Conservation (phyloP, 2,329 filamentous ascomycete genomes). For the Dichotomopilus funicola region DNA sequence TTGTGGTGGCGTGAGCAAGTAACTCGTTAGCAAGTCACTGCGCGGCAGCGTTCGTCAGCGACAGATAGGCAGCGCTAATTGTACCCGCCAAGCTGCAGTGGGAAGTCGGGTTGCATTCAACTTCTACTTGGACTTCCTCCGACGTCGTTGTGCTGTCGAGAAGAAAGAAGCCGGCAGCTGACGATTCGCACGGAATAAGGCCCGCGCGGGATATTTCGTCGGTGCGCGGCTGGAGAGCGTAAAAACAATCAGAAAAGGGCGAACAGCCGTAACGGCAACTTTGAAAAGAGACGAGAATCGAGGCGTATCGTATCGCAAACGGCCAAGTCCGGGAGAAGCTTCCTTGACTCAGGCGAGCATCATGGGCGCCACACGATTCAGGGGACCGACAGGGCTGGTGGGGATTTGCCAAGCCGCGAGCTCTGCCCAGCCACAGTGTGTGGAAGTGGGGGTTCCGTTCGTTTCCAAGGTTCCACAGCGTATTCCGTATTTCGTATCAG, state of each 20-base stretch:
- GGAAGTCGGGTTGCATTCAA: background rate
- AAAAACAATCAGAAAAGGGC: background rate
- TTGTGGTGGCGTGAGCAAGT: background rate
- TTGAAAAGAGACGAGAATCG: background rate
- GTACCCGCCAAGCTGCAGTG: background rate
- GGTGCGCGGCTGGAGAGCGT: background rate
- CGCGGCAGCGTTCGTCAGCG: background rate
- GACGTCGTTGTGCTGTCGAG: constrained; percentile 1
- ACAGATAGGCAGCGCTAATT: constrained; percentile 6
- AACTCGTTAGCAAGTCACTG: background rate
- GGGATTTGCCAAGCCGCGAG: background rate
- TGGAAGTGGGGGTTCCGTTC: background rate
- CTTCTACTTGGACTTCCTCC: constrained; percentile 2
- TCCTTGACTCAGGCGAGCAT: constrained; percentile 6
- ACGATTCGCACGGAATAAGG: too few species aligned
- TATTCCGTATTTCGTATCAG: too few species aligned
- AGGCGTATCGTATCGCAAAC: background rate
- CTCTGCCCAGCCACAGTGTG: background rate
- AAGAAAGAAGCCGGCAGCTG: background rate
- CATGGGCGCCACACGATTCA: background rate
- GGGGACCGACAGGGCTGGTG: background rate
- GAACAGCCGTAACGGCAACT: background rate
- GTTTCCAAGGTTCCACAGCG: background rate
- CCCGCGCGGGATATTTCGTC: background rate
- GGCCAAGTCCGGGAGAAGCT: background rate